phyloP scores from a whole-genome alignment of 78 protist species.

The Blattamonas nauphoetae region DNA sequence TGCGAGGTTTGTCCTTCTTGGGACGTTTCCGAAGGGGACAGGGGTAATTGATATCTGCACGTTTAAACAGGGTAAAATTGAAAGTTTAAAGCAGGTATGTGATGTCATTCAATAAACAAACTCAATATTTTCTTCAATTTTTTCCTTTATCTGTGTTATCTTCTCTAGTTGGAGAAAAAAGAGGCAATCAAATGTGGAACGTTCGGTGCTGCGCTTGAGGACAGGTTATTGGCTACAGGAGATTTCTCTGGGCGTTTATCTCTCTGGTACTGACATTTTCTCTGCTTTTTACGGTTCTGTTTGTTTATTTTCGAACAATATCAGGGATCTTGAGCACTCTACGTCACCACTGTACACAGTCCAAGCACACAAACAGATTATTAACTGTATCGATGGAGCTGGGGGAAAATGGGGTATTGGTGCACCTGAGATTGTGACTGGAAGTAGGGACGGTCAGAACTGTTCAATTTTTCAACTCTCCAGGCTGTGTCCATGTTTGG shows the following conservation, averaged over 20 bases:
- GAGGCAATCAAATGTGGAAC: slow-evolving; percentile 55
- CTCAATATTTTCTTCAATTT: background rate
- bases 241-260: slow-evolving; percentile 40
- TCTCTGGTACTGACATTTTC: slow-evolving; percentile 21
- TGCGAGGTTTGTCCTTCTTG: slow-evolving; percentile 44
- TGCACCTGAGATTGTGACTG: slow-evolving; percentile 63
- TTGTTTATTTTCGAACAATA: background rate
- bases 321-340: slow-evolving; percentile 30
- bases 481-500: slow-evolving; percentile 44
- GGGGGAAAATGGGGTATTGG: slow-evolving; percentile 46
- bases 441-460: slow-evolving; percentile 49
- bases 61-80: slow-evolving; percentile 22
- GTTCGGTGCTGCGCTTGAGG: slow-evolving; percentile 33
- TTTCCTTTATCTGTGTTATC: background rate
- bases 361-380: slow-evolving; percentile 33
- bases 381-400: slow-evolving; percentile 53
- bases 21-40: slow-evolving; percentile 24
- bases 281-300: background rate
- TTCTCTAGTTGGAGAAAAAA: slow-evolving; percentile 6
- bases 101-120: background rate
- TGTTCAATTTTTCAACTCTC: background rate
- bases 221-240: slow-evolving; percentile 51
- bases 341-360: slow-evolving; percentile 1
- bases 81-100: background rate
- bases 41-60: slow-evolving; percentile 45